These are phyloP conservation scores for Saccharomyces mikatae DNA, from an alignment of 805 yeast species.

Conservation along the genomic window DNA sequence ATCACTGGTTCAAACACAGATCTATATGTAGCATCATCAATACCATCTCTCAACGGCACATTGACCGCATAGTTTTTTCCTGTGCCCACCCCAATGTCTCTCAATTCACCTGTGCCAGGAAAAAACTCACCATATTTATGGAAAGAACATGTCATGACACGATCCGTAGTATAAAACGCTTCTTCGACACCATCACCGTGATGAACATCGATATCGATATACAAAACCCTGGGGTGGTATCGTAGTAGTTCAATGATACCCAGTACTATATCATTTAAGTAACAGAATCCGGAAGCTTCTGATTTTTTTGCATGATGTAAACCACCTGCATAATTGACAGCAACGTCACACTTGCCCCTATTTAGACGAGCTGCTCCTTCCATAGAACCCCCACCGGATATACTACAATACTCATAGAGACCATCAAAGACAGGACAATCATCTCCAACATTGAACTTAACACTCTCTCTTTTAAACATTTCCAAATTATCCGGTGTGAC, in stretches of 20 bases:
- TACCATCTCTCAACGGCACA: constrained; percentile 91
- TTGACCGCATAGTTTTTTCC: constrained; percentile 86
- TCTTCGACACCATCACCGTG: constrained; percentile 99
- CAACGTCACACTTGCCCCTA: constrained; percentile 83
- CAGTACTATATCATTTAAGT: constrained; percentile 86
- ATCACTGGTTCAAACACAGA: constrained; percentile 73
- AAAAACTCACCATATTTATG: constrained; percentile 95
- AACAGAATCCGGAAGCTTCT: constrained; percentile 93
- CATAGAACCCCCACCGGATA: constrained; percentile 88
- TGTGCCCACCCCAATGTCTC: constrained; percentile 80
- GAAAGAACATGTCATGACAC: constrained; percentile 94
- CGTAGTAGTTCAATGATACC: constrained; percentile 78
- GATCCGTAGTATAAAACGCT: constrained; percentile 87
- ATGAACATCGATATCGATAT: constrained; percentile 90
- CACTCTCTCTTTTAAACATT: constrained; percentile 77
- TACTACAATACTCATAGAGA: constrained; percentile 78
- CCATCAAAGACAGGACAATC: constrained; percentile 96
- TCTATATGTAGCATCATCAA: constrained; percentile 82
- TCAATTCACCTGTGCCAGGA: constrained; percentile 93
- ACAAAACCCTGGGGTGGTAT: constrained; percentile 86
- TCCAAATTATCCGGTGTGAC: constrained; percentile 91
- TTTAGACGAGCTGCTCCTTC: constrained; percentile 85
- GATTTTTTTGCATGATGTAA: constrained; percentile 92
- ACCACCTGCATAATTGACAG: constrained; percentile 95
- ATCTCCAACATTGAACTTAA: constrained; percentile 84